Conservation (phyloP, 2,329 filamentous ascomycete genomes). For the Macroventuria anomochaeta region DNA sequence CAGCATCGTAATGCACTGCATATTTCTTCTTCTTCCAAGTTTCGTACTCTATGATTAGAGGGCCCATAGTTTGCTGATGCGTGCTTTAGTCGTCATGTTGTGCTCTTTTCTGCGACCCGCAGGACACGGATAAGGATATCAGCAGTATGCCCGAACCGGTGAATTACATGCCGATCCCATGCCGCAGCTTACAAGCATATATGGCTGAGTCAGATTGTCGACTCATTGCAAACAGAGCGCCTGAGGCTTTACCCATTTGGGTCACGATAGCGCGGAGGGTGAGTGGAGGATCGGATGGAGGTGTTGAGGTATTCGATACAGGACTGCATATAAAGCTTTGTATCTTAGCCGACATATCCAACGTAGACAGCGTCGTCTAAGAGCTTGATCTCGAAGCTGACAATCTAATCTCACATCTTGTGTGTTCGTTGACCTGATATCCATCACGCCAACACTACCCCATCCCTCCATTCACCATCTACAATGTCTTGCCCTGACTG, state of each 20-base stretch:
- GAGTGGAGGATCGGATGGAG: background rate
- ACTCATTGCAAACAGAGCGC: background rate
- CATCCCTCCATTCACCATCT: background rate
- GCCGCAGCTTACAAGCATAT: background rate
- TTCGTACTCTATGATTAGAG: background rate
- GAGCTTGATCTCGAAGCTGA: too few relatives aligned
- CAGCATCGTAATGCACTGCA: background rate
- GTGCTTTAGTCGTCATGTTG: background rate
- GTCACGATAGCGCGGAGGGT: background rate
- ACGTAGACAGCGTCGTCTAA: too few relatives aligned
- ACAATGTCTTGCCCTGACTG: slow-evolving; percentile 36
- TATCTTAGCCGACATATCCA: too few relatives aligned
- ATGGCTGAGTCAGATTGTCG: background rate
- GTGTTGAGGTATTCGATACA: background rate
- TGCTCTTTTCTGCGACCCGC: background rate
- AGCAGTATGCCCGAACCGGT: background rate
- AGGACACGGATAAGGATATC: background rate
- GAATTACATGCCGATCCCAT: background rate
- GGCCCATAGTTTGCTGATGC: background rate
- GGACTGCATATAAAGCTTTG: too few relatives aligned
- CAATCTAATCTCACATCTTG: background rate
- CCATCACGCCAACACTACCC: too few relatives aligned
- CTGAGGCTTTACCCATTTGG: background rate
- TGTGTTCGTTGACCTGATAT: too few relatives aligned
- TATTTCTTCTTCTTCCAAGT: background rate